These are phyloP conservation scores for Infundibulicybe gibba DNA, from an alignment of 768 basidiomycete genomes.

Conservation along the genomic window DNA sequence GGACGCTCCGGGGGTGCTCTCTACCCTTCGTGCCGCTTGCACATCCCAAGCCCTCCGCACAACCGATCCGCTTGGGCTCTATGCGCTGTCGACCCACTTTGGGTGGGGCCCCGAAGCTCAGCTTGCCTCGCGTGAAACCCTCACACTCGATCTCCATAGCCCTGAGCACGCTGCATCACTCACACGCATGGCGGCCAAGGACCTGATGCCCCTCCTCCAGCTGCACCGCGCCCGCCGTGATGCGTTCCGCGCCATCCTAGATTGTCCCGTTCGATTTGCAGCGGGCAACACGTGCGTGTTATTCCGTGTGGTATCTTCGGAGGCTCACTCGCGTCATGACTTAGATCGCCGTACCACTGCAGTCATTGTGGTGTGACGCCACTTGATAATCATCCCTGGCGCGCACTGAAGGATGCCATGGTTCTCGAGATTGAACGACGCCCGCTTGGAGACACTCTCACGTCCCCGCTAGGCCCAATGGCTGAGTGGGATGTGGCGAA, in stretches of 20 bases:
- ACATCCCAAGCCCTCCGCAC: conserved; percentile 43
- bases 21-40: conserved; percentile 50
- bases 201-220: conserved; percentile 49
- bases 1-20: conserved; percentile 60
- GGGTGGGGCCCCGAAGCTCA: conserved; percentile 58
- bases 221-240: conserved; percentile 57
- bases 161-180: conserved; percentile 38
- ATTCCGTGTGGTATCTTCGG: background rate
- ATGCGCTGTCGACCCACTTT: conserved; percentile 55
- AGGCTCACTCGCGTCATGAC: background rate
- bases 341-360: conserved; percentile 39
- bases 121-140: conserved; percentile 53
- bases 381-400: conserved; percentile 61
- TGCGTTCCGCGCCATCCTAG: conserved; percentile 42
- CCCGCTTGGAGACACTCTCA: conserved; percentile 56
- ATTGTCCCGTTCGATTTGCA: conserved; percentile 59
- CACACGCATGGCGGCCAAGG: conserved; percentile 43
- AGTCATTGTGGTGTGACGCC: conserved; percentile 47
- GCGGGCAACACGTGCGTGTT: conserved; percentile 37
- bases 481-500: conserved; percentile 55
- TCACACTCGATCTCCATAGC: conserved; percentile 48
- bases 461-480: conserved; percentile 34
- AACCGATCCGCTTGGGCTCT: conserved; percentile 44
- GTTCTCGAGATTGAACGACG: conserved; percentile 55
- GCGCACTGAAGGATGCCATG: conserved; percentile 54